Evolutionary conservation across 176 grass and related monocot genomes (phyloP), one percentile per base, ranked within the genome.

Genomic region (Rhynchospora pubera): DNA sequence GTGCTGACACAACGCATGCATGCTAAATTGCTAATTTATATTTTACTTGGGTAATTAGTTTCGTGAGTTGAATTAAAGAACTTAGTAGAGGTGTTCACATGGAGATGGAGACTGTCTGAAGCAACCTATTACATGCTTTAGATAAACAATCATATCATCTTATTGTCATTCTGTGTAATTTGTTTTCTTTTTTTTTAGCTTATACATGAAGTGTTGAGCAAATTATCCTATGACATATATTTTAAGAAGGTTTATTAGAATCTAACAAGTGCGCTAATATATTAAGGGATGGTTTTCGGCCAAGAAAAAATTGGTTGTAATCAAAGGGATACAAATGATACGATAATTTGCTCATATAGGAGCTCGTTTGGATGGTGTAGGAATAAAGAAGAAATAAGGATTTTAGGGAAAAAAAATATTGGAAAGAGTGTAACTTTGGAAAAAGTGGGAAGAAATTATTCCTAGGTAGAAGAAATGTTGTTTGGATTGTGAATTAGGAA

Each of bases 41-140:
- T 85, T 57, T 78, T 77, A 26, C 3, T 76, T 45, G 14, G 16
- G 39, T 84, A 75, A 77, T 70, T 62, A 66, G 21, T 46, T 62
- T 6, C 5, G 16, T 65, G 59, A 43, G 65, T 82, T 82, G 30
- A 55, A 55, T 82, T 51, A 55, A 55, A 80, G 55, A 23, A 46
- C 46, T 46, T 16, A 63, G n/a, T 80, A 61, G n/a, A 22, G 13
- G 5, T 45, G 53, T 10, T 61, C 57, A 44, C 2, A 62, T 26
- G 43, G 42, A 42, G 24, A 21, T 75, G 13, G 34, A 39, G 34
- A 39, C 52, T 50, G 19, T 82, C 62, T 82, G 43, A 82, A 65
- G 61, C 79, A 67, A 82, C 43, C 28, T 82, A 82, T 80, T 80
- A 61, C 16, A 80, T 77, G 72, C 72, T 77, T 77, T 56, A 56